phyloP scores from a whole-genome alignment of 768 basidiomycete genomes.

The Erythrobasidium yunnanense region DNA sequence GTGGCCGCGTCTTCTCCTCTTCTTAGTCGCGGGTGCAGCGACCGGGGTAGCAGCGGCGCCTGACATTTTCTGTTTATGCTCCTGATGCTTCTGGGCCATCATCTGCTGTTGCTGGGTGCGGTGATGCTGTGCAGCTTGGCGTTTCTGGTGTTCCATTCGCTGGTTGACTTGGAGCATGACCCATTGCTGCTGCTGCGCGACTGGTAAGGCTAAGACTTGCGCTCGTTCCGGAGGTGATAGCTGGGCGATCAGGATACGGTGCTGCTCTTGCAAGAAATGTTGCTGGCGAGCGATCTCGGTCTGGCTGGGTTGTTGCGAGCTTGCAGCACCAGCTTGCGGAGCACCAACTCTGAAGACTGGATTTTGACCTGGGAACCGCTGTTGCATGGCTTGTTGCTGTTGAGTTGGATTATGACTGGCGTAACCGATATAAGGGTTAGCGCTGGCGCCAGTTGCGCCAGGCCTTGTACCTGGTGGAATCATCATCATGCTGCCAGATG shows the following conservation, averaged over 20 bases:
- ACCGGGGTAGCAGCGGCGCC: neutral
- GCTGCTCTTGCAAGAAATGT: neutral
- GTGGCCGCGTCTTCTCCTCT: constrained; percentile 9
- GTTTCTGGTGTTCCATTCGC: neutral
- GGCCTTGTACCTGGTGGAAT: constrained; percentile 15
- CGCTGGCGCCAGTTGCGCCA: neutral
- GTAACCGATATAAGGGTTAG: constrained; percentile 15
- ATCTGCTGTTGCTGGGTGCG: constrained; percentile 15
- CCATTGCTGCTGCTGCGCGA: neutral
- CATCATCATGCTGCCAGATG: neutral
- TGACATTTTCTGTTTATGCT: neutral
- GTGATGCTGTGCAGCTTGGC: neutral
- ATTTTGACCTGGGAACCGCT: constrained; percentile 24
- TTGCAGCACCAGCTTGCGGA: too few species aligned
- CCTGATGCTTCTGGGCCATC: constrained; percentile 12
- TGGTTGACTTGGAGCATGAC: neutral
- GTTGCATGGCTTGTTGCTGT: constrained; percentile 5
- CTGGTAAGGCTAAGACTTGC: neutral
- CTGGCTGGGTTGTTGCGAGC: too few species aligned
- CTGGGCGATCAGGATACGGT: neutral
- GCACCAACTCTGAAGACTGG: constrained; percentile 22
- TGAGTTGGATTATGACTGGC: neutral
- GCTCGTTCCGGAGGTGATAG: neutral
- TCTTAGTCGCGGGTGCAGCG: neutral
- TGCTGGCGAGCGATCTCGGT: neutral